Base-by-base conservation (phyloP, 1,139 yeast species). In the Diutina rugosa region DNA sequence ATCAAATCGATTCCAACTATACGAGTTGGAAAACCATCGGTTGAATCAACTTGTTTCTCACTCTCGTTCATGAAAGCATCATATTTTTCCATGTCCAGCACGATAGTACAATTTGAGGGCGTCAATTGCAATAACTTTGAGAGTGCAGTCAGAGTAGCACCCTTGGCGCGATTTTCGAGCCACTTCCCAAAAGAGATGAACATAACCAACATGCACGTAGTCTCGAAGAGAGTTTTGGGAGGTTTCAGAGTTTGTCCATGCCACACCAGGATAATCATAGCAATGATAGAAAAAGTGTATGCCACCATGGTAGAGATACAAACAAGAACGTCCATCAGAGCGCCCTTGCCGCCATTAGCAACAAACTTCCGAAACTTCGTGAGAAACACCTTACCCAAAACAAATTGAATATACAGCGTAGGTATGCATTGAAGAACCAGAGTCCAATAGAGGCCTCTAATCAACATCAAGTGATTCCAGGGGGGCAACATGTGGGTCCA, bases 311-410 rank as follows among this genome's bases (percentile, higher is more conserved):
- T 90, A 3, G 97, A 90, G 38, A 88, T 75, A 58, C 88, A 84
- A 46, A 95, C 93, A 60, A 95, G 76, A 1, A 91, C 90, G 69
- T 95, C 99, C 99, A 95, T 95, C 26, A 95, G 90, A n/a, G 97
- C 96, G 55, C 69, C 71, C 48, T 61, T 64, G 30, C 87, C 77
- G 7, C 82, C 78, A 62, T 87, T 90, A 57, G 73, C 73, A 18
- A 90, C 60, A n/a, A 95, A 85, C 55, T 78, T 79, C 63, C 71
- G 74, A 10, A 95, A 81, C 58, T 88, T 85, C 55, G 69, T 73
- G 67, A 83, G 81, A 64, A 90, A 93, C 46, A 78, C 76, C 9
- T 71, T 64, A 1, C 87, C 98, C 59, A 84, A 78, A 35, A 78
- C 73, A 63, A 87, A 81, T 65, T 89, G 93, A 52, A 91, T 76